phyloP scores from a whole-genome alignment of 805 yeast species.

The Blastobotrys parvus region DNA sequence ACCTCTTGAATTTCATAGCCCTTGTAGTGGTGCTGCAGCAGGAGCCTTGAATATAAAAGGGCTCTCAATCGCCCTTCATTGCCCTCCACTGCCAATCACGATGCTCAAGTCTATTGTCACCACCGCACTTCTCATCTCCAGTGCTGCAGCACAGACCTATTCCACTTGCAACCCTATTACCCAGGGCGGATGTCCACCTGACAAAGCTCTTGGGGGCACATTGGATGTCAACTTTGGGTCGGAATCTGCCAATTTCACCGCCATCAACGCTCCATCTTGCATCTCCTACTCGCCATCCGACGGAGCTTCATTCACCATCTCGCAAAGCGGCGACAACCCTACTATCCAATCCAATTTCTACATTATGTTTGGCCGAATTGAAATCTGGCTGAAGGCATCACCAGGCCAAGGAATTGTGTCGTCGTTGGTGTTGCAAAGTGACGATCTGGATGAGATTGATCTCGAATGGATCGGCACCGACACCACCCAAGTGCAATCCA shows the following conservation, averaged over 20 bases:
- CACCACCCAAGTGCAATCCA: slow-evolving; percentile 58
- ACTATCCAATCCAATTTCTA: slow-evolving; percentile 68
- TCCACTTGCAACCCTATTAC: slow-evolving; percentile 42
- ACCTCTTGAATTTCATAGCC: no score
- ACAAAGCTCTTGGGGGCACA: slow-evolving; percentile 56
- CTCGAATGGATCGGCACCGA: slow-evolving; percentile 83
- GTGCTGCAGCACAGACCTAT: slow-evolving; percentile 22
- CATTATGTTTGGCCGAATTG: slow-evolving; percentile 82
- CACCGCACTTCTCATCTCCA: no score
- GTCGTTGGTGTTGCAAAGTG: slow-evolving; percentile 71
- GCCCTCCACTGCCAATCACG: no score
- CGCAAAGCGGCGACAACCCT: slow-evolving; percentile 66
- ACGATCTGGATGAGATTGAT: slow-evolving; percentile 84
- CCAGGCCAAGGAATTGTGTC: slow-evolving; percentile 73
- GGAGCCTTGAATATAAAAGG: no score
- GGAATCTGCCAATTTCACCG: slow-evolving; percentile 28
- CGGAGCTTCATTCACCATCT: slow-evolving; percentile 54
- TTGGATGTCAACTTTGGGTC: slow-evolving; percentile 42
- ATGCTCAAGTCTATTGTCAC: no score
- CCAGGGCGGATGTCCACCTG: slow-evolving; percentile 35
- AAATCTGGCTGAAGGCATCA: slow-evolving; percentile 62
- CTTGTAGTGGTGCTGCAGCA: no score
- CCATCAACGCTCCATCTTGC: slow-evolving; percentile 21
- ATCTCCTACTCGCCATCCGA: slow-evolving; percentile 38
- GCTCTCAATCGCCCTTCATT: no score